phyloP scores from a whole-genome alignment of 139 green algal species.

The Helicosporidium sp. region DNA sequence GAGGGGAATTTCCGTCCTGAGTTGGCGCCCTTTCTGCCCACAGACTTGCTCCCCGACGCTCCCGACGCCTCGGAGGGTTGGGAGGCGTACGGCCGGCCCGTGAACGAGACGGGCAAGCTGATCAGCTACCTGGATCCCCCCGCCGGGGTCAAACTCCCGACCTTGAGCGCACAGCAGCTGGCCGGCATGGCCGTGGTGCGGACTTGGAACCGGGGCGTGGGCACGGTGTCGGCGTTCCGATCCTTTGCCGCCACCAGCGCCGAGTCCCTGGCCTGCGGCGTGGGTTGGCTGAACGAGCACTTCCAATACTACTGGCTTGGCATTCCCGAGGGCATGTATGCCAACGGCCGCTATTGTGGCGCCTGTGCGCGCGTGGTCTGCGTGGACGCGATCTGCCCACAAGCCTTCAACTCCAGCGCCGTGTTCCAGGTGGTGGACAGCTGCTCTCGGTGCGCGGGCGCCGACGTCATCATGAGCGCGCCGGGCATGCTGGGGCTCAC shows the following conservation, averaged over 20 bases:
- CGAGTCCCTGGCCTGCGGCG: constrained; percentile 5
- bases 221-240: background rate
- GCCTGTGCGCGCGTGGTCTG: constrained; percentile 2
- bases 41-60: no score
- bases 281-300: constrained; percentile 5
- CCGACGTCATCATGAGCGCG: constrained; percentile 1
- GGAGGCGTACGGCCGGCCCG: background rate
- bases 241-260: background rate
- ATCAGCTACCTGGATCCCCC: background rate
- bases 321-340: background rate
- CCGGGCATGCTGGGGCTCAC: background rate
- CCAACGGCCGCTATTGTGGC: background rate
- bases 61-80: no score
- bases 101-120: background rate
- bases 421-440: constrained; percentile 8
- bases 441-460: constrained; percentile 1
- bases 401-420: background rate
- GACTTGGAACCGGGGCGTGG: background rate
- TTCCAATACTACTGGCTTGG: constrained; percentile 4
- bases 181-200: background rate
- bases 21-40: no score
- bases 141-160: background rate
- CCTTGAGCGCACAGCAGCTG: constrained; percentile 1
- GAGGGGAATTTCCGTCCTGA: no score
- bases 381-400: constrained; percentile 2